These are phyloP conservation scores for Termitomyces sp. DNA, from an alignment of 768 basidiomycete species.

Conservation along the genomic window DNA sequence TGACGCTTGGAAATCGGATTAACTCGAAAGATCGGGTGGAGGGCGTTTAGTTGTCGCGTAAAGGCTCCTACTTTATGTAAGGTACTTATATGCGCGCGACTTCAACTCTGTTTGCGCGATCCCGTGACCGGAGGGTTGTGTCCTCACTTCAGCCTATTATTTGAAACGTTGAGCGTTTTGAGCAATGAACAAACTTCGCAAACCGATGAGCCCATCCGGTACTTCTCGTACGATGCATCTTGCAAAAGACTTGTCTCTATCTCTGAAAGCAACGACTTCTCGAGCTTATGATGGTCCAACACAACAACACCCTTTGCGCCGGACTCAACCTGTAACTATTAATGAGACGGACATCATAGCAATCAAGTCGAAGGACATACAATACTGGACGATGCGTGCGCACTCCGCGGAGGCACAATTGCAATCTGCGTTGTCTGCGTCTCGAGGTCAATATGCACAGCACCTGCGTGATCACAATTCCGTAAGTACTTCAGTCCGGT, in stretches of 20 bases:
- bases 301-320: neutral
- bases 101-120: neutral
- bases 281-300: neutral
- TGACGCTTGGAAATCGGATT: too few relatives aligned
- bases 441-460: conserved; percentile 14
- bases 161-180: neutral
- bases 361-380: conserved; percentile 27
- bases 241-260: conserved; percentile 9
- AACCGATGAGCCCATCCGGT: neutral
- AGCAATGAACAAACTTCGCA: conserved; percentile 10
- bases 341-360: neutral
- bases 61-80: too few relatives aligned
- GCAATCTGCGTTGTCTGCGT: conserved; percentile 10
- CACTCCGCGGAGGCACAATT: conserved; percentile 59
- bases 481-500: neutral
- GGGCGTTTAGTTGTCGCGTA: too few relatives aligned
- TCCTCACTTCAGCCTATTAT: too few relatives aligned
- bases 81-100: too few relatives aligned
- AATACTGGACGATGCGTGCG: conserved; percentile 68
- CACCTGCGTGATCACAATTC: conserved; percentile 34
- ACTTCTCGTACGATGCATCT: conserved; percentile 10
- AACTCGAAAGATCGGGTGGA: too few relatives aligned
- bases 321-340: neutral
- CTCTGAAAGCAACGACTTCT: conserved; percentile 1
- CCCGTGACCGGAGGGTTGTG: conserved; percentile 1